phyloP scores from a whole-genome alignment of 2,329 filamentous ascomycete genomes.

The Thelonectria discophora region DNA sequence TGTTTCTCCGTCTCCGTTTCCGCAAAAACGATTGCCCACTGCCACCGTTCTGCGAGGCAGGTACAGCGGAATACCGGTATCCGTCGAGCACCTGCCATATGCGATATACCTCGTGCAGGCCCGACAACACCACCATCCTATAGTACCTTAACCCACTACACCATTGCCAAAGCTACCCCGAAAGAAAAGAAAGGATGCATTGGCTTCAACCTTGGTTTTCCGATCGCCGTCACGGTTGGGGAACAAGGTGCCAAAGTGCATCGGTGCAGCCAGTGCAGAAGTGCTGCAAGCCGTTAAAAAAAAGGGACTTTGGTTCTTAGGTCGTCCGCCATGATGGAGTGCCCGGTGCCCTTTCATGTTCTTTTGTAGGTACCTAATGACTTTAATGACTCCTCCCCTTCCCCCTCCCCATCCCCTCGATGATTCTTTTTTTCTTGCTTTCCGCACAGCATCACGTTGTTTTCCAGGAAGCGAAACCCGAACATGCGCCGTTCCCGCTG shows the following conservation, averaged over 20 bases:
- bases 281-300: not conserved
- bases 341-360: not conserved
- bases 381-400: too few relatives aligned
- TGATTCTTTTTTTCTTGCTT: too few relatives aligned
- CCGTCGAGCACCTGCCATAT: too few relatives aligned
- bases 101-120: too few relatives aligned
- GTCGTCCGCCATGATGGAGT: not conserved
- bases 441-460: too few relatives aligned
- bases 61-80: too few relatives aligned
- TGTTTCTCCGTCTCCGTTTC: not conserved
- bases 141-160: not conserved
- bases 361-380: not conserved
- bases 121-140: not conserved
- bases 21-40: too few relatives aligned
- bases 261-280: not conserved
- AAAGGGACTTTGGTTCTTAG: slow-evolving; percentile 7
- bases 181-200: not conserved
- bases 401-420: too few relatives aligned
- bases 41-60: too few relatives aligned
- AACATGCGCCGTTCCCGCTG: too few relatives aligned
- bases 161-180: too few relatives aligned
- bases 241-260: not conserved
- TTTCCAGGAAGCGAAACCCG: too few relatives aligned
- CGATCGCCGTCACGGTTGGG: not conserved
- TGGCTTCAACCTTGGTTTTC: not conserved